Conservation (phyloP, 805 yeast species). For the Suhomyces faveliae region DNA sequence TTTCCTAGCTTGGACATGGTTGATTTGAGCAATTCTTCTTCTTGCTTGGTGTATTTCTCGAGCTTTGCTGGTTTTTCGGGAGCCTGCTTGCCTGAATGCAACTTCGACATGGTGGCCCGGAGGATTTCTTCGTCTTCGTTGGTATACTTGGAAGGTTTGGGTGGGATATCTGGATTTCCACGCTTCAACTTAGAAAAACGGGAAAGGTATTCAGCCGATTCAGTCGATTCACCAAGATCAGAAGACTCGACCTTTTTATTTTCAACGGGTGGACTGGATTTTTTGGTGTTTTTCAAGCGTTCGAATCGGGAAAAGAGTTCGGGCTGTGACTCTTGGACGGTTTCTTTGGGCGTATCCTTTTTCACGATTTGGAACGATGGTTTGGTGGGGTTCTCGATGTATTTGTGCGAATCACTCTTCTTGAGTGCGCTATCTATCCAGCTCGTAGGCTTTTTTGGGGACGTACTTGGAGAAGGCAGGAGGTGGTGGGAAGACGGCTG, state of each 20-base stretch:
- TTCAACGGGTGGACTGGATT: not conserved
- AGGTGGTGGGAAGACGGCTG: not conserved
- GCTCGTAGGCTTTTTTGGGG: conserved; percentile 10
- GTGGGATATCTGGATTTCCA: not conserved
- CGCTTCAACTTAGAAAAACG: conserved; percentile 4
- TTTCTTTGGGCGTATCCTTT: conserved; percentile 9
- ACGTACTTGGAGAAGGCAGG: not conserved
- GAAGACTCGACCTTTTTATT: not conserved
- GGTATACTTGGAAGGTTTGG: not conserved
- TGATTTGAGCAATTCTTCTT: conserved; percentile 16
- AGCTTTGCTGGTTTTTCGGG: conserved; percentile 19
- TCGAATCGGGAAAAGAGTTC: conserved; percentile 14
- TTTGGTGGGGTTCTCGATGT: conserved; percentile 11
- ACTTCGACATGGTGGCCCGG: not conserved
- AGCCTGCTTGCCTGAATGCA: conserved; percentile 3
- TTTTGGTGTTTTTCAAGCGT: conserved; percentile 7
- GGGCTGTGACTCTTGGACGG: conserved; percentile 7
- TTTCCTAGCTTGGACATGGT: conserved; percentile 12
- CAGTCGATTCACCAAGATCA: not conserved
- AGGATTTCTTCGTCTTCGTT: conserved; percentile 7
- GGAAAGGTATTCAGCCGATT: conserved; percentile 7
- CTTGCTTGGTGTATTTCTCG: conserved; percentile 13
- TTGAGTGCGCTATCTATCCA: conserved; percentile 17
- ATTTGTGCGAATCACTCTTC: conserved; percentile 13
- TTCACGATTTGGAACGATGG: conserved; percentile 12